Evolutionary conservation across 129 eudicot species (phyloP), one percentile per base, ranked within the genome.

Genomic region (Erigeron canadensis): DNA sequence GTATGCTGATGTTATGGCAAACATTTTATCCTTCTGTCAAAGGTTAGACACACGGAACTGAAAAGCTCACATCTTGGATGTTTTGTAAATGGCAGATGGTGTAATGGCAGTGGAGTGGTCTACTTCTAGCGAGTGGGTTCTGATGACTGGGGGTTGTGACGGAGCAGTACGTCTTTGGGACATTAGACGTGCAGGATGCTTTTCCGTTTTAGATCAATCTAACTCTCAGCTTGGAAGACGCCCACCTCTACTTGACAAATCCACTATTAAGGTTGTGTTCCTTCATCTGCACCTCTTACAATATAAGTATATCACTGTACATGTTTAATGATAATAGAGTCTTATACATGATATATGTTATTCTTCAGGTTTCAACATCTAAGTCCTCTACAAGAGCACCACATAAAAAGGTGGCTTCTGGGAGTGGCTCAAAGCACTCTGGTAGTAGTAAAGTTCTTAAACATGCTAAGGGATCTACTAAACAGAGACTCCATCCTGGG

Each of bases 81-180:
- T 9, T 68, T 69, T 67, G 47, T 18, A 48, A 41, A 63, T 84
- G 86, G 43, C 85, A 94, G 98, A 94, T 83, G 97, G 99, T 21
- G 90, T 94, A 48, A 94, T 90, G 97, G 76, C 99, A 48, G 82
- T 94, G 68, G 99, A 94, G 79, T 94, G 99, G 99, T 94, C 97
- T 43, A 86, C 82, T 68, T 87, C 96, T 55, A 94, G 97, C 71
- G 99, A 94, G 81, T 94, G 97, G 97, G 82, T 94, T 69, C 78
- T 94, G 76, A 74, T 87, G 78, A 94, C 99, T 7, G 99, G 99
- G 61, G 99, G 99, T 59, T 87, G 97, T 83, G 99, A 94, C 83
- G 99, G 99, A 75, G 99, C 99, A 43, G 87, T 94, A 79, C 93
- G 99, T 22, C 88, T 89, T 84, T 94, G 99, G 99, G 99, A 94